phyloP scores from a whole-genome alignment of 495 filamentous ascomycete genomes.

The Neurospora sp. region DNA sequence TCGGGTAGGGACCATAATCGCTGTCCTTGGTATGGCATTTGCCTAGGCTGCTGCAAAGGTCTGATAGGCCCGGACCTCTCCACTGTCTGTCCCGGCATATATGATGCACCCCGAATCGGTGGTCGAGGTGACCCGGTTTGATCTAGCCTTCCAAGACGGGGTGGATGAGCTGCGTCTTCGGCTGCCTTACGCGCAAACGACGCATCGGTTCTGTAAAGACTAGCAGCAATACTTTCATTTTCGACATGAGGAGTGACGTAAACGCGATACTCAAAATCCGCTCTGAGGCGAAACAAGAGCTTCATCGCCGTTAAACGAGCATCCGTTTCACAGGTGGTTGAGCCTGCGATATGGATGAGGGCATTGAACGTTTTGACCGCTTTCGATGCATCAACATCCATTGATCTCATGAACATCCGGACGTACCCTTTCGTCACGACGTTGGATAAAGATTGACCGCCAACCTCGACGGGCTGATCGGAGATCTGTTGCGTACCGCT shows the following conservation, averaged over 20 bases:
- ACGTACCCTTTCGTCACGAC: conserved; percentile 47
- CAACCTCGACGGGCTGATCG: conserved; percentile 12
- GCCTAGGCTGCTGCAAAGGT: conserved; percentile 26
- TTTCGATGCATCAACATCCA: conserved; percentile 45
- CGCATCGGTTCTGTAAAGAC: conserved; percentile 56
- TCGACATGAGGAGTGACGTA: conserved; percentile 57
- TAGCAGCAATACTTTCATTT: conserved; percentile 57
- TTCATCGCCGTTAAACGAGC: conserved; percentile 74
- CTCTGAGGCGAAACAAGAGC: conserved; percentile 72
- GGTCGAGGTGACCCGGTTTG: conserved; percentile 23
- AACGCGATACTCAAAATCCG: conserved; percentile 64
- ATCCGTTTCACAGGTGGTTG: conserved; percentile 45
- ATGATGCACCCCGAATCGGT: conserved; percentile 33
- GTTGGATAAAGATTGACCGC: conserved; percentile 39
- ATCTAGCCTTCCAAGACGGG: conserved; percentile 28
- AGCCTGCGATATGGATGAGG: conserved; percentile 49
- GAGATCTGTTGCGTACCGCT: conserved; percentile 3
- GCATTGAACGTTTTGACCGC: conserved; percentile 40
- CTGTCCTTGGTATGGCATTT: conserved; percentile 27
- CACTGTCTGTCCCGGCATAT: conserved; percentile 31
- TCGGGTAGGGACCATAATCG: conserved; percentile 44
- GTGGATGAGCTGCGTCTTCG: conserved; percentile 36
- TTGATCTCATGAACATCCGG: conserved; percentile 49
- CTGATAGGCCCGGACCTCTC: conserved; percentile 25
- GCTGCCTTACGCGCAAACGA: conserved; percentile 39